Conservation (phyloP, 345 rosid species). For the Odontarrhena argentea region DNA sequence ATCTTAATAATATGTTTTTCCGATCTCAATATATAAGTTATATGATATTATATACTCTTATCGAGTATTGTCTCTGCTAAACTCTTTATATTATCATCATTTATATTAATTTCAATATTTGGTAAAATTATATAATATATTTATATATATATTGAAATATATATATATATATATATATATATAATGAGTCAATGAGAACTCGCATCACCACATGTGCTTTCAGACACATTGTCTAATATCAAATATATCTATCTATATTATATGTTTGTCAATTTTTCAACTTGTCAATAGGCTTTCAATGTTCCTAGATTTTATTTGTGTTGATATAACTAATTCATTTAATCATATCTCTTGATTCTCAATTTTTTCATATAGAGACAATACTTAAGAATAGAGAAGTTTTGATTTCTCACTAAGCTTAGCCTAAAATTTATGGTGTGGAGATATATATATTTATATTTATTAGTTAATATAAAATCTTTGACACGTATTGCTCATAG, state of each 20-base stretch:
- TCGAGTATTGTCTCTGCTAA: too few species aligned
- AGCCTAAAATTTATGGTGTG: constrained; percentile 19
- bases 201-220: background rate
- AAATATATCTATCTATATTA: too few species aligned
- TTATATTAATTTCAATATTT: too few species aligned
- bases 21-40: too few species aligned
- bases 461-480: background rate
- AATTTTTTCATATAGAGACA: constrained; percentile 22
- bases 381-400: background rate
- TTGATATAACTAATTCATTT: background rate
- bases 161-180: too few species aligned
- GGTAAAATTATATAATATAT: too few species aligned
- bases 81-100: too few species aligned
- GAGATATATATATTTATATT: constrained; percentile 11
- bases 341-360: constrained; percentile 30
- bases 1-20: too few species aligned
- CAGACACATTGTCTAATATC: too few species aligned
- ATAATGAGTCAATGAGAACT: background rate
- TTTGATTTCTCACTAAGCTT: constrained; percentile 13
- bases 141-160: too few species aligned
- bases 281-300: constrained; percentile 15
- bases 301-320: constrained; percentile 18
- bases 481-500: constrained; percentile 30
- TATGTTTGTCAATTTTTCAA: background rate
- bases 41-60: too few species aligned